These are phyloP conservation scores for Chamaecyparis obtusa DNA, from an alignment of 75 land plant genomes.

Conservation along the genomic window DNA sequence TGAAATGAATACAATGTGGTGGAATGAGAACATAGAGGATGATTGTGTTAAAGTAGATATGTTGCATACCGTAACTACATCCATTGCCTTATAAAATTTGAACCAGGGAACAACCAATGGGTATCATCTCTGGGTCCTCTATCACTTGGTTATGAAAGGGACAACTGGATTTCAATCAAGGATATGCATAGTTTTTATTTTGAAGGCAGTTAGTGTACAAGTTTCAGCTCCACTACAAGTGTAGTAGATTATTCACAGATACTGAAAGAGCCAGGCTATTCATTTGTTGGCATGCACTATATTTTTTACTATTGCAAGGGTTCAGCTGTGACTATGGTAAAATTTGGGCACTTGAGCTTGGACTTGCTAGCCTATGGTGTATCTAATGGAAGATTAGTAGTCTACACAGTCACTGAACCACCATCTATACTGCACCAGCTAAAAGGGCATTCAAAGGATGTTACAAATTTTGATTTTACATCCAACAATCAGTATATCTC, in stretches of 20 bases:
- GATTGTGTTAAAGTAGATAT: too few species aligned
- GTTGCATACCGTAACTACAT: too few species aligned
- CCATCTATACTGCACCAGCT: constrained; percentile 67
- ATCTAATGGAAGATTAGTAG: constrained; percentile 79
- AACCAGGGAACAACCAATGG: constrained; percentile 78
- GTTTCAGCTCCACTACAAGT: constrained; percentile 62
- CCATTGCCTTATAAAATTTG: too few species aligned
- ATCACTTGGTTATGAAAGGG: constrained; percentile 57
- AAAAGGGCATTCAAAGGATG: constrained; percentile 86
- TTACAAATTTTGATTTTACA: constrained; percentile 98
- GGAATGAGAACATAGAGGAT: too few species aligned
- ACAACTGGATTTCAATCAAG: constrained; percentile 74
- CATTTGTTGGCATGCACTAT: constrained; percentile 99
- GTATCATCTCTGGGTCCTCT: constrained; percentile 46
- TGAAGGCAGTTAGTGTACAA: constrained; percentile 30
- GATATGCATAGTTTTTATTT: constrained; percentile 38
- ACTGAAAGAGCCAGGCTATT: constrained; percentile 73
- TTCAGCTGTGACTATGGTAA: constrained; percentile 79
- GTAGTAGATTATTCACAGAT: constrained; percentile 45
- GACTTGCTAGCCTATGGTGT: constrained; percentile 95
- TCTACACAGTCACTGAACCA: constrained; percentile 68
- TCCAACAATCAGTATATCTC: constrained; percentile 92
- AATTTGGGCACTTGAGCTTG: constrained; percentile 93
- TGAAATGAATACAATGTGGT: too few species aligned
- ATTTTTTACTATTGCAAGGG: constrained; percentile 92